Evolutionary conservation across 2,329 filamentous ascomycete species (phyloP).

Genomic region (Paraphaeosphaeria sporulosa): DNA sequence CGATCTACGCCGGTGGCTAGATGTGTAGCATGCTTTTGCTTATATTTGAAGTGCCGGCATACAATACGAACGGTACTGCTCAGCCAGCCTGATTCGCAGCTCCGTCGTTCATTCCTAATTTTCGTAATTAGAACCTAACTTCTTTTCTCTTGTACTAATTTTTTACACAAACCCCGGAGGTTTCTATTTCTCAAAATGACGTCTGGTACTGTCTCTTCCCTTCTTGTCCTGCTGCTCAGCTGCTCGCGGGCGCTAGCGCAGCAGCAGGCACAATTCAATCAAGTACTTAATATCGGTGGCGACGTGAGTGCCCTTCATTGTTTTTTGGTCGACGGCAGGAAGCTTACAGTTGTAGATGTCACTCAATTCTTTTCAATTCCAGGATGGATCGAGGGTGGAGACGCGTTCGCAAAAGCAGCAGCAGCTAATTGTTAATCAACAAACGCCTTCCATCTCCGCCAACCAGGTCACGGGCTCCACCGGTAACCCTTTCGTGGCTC

Average conservation of each 20-base stretch:
- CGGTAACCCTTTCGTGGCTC: slow-evolving; percentile 46
- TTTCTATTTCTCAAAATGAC: slow-evolving; percentile 40
- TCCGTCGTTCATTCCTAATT: slow-evolving; percentile 38
- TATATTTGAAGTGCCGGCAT: slow-evolving; percentile 34
- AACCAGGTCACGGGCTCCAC: slow-evolving; percentile 49
- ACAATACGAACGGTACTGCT: slow-evolving; percentile 23
- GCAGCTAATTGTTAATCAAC: slow-evolving; percentile 51
- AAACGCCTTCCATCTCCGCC: slow-evolving; percentile 41
- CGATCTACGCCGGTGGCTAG: slow-evolving; percentile 23
- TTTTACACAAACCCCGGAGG: slow-evolving; percentile 43
- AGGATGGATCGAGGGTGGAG: slow-evolving; percentile 47
- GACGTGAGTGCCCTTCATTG: slow-evolving; percentile 36
- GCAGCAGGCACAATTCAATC: slow-evolving; percentile 46
- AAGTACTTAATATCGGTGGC: slow-evolving; percentile 50
- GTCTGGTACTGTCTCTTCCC: slow-evolving; percentile 47
- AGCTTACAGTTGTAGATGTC: slow-evolving; percentile 40
- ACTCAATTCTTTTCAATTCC: slow-evolving; percentile 48
- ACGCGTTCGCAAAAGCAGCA: slow-evolving; percentile 49
- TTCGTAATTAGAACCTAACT: slow-evolving; percentile 28
- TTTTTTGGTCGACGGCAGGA: rapidly evolving
- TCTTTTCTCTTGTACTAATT: slow-evolving; percentile 32
- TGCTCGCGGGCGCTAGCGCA: slow-evolving; percentile 35
- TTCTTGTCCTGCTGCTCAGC: slow-evolving; percentile 40
- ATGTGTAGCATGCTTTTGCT: slow-evolving; percentile 17
- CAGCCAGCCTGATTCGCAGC: slow-evolving; percentile 43